Base-by-base conservation (phyloP, 1,284 basidiomycete genomes). In the Ganoderma leucocontextum region DNA sequence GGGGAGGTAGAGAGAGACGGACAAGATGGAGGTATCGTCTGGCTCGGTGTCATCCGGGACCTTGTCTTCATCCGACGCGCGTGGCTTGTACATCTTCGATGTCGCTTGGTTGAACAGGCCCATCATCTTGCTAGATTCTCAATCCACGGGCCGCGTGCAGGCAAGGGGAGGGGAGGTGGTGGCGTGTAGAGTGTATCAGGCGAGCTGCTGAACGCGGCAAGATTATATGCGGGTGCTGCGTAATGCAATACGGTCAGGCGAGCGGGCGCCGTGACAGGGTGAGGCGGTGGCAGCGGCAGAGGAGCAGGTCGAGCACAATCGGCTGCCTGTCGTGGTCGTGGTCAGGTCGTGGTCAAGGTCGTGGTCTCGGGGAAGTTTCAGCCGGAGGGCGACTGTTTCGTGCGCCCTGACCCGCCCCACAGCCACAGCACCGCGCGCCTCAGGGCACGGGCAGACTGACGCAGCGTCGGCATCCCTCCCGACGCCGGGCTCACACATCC, bases 11-110 rank as follows among this genome's bases (percentile, higher is more conserved):
- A 41, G 29, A 25, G 73, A 76, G 67, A 90, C 92, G 79, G 78
- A 94, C 92, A 94, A 81, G 83, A 94, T 90, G 72, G 92, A 94
- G 69, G 92, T 94, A 79, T 94, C 92, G 80, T 94, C 93, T 67
- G 92, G 89, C 74, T 93, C 90, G 58, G 91, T 91, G 78, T 93
- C 92, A 71, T 92, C 91, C 53, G 91, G 91, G 63, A 87, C 83
- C 78, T 87, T 90, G 78, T 92, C 91, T 62, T 89, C 88, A 73
- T 87, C 85, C 76, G 86, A 83, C 74, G 85, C 87, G 79, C 80
- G 80, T 76, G 81, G 80, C 68, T 87, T 87, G 74, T 86, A 87
- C 74, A 90, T 84, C 72, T 73, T 70, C 72, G 85, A 86, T 66
- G 87, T 87, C 63, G 91, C 89, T 79, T 89, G 86, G 80, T 83